Base-by-base conservation (phyloP, 441 rosid species). In the Pelargonium cotyledonis region DNA sequence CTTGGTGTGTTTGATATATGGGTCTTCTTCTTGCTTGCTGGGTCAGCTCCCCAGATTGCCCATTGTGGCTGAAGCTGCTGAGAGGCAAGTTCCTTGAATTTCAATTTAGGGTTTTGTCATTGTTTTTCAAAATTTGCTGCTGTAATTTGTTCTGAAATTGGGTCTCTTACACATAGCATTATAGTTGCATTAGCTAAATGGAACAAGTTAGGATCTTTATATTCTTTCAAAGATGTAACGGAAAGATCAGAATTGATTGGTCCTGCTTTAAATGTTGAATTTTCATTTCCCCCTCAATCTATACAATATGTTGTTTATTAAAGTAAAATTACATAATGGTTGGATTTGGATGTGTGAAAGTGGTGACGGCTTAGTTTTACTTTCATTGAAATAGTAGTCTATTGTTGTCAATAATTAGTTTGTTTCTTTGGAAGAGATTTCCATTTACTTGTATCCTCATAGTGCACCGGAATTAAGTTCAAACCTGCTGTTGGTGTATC, bases 21-120 rank as follows among this genome's bases (percentile, higher is more conserved):
- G 74, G 58, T 75, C 78, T 4, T 70, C 74, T 19, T 70, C 71
- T 51, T 75, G 78, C 57, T 49, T 75, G 73, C 70, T 75, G 43
- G 78, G 74, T 62, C 73, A 75, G 68, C 44, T 75, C 8, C 78
- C 78, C 3, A 75, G 78, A 26, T 67, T 75, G 78, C 78, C 78
- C 31, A 67, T 75, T 41, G 74, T 75, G 8, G 78, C 78, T 8
- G 78, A 75, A 19, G 78, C 78, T 61, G 78, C 78, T 23, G 78
- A 75, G 14, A 70, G 78, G 67, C 78, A 75, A 67, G 70, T 70
- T 70, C 68, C 63, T 49, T 49, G 57, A 14, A 12, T 16, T 49
- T 49, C 12, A 49, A 49, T 26, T 26, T 49, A 49, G 57, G 57
- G 57, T 49, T 14, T 49, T 49, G 6, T 49, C 57, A 49, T 49